phyloP scores from a whole-genome alignment of 2,329 filamentous ascomycete species.

The Stachybotrys chartarum region DNA sequence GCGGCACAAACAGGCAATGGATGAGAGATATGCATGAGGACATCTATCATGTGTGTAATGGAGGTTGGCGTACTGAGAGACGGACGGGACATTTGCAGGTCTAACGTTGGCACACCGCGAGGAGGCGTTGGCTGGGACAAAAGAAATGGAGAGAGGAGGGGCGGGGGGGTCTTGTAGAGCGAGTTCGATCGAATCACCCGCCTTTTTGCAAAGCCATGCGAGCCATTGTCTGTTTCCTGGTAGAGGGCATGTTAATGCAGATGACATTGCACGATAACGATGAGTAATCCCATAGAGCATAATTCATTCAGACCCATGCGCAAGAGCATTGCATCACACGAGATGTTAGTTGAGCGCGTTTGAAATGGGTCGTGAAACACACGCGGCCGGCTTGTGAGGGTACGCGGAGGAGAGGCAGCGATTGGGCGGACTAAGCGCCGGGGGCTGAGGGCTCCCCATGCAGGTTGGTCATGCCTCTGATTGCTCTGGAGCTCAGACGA shows the following conservation, averaged over 20 bases:
- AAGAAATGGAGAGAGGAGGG: no score
- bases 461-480: neutral
- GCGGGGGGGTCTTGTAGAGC: neutral
- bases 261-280: neutral
- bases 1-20: neutral
- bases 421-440: conserved; percentile 19
- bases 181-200: conserved; percentile 10
- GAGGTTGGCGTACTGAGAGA: neutral
- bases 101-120: neutral
- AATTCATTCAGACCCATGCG: neutral
- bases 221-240: no score
- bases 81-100: no score
- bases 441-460: conserved; percentile 2
- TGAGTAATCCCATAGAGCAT: neutral
- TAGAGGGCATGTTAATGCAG: neutral
- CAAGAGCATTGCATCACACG: neutral
- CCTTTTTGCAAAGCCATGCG: no score
- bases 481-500: neutral
- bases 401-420: conserved; percentile 16
- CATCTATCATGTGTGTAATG: neutral
- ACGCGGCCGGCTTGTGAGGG: conserved; percentile 8
- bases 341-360: neutral
- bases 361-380: conserved; percentile 13
- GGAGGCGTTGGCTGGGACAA: neutral
- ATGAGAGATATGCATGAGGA: neutral